Base-by-base conservation (phyloP, 768 basidiomycete species). In the Amanita brunnescens region DNA sequence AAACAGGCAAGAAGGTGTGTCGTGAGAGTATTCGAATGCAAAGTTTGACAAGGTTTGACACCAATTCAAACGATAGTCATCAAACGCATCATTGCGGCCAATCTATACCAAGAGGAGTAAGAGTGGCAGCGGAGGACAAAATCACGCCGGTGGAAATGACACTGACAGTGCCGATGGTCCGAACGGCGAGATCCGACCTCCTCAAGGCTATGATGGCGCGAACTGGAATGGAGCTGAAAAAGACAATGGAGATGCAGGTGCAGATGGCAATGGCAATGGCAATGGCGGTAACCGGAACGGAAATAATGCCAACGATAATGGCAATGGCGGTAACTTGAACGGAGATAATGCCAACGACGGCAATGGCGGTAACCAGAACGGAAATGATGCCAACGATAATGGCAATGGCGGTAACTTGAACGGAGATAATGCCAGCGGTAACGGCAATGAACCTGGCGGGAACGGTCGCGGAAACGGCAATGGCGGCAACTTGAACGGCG, bases 201-300 rank as follows among this genome's bases (percentile, higher is more conserved):
- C 26, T 29, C 26, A 29, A 29, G 26, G 26, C 20, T 5, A 23
- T 13, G 20, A 3, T 3, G n/a, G 13, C 16, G 37, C 13, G 23
- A 9, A n/a, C 21, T 10, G 29, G 2, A 30, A 45, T 32, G n/a
- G 29, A 7, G 14, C 14, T 24, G 35, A 34, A 2, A 38, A 38
- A 3, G 23, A 14, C 37, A 48, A 48, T 14, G 37, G 23, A 3
- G 20, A 18, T n/a, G n/a, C n/a, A n/a, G n/a, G n/a, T 34, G 29
- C 13, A 10, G 6, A 41, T 42, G 39, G 37, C 18, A 21, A 35
- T 24, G 47, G 23, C 26, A 41, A 34, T 40, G 41, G 33, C 2
- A 53, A 46, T 26, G n/a, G n/a, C n/a, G 29, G 39, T 16, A 53
- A 40, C 33, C 29, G 35, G 6, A 45, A 45, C n/a, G 24, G 44